A percentile compares a stretch with the other conserved stretches of the same genome.
Evolutionary conservation across 1,284 basidiomycete species (phyloP).

Genomic region (Rhodotorula sp.): DNA sequence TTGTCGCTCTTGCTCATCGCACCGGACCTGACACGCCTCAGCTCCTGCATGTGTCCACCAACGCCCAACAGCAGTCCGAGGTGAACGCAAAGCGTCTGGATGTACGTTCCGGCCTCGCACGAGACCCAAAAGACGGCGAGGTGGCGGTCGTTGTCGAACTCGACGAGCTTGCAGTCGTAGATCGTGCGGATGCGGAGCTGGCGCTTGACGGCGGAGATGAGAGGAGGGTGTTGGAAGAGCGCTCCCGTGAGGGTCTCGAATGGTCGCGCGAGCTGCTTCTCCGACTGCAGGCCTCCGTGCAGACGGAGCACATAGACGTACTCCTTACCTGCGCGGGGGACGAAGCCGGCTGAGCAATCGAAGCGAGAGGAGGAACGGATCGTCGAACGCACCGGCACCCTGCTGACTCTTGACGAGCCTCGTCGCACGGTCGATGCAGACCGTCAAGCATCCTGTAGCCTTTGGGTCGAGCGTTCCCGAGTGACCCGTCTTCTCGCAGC

Average conservation of each 20-base stretch:
- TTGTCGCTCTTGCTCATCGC: slow-evolving; percentile 97
- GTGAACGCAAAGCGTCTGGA: slow-evolving; percentile 97
- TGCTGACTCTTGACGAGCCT: slow-evolving; percentile 99
- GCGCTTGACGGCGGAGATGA: slow-evolving; percentile 98
- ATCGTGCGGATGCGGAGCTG: slow-evolving; percentile 98
- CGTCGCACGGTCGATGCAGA: slow-evolving; percentile 99
- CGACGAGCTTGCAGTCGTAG: slow-evolving; percentile 91
- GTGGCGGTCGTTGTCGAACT: slow-evolving; percentile 97
- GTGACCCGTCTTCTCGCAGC: slow-evolving; percentile 97
- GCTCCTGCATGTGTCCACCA: slow-evolving; percentile 99
- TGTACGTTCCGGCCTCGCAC: slow-evolving; percentile 98
- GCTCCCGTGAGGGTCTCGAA: slow-evolving; percentile 97
- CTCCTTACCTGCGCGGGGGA: slow-evolving; percentile 95
- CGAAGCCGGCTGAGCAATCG: too few species aligned
- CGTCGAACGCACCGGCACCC: slow-evolving; percentile 68
- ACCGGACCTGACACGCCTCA: slow-evolving; percentile 89
- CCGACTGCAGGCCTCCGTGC: slow-evolving; percentile 76
- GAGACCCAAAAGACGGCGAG: slow-evolving; percentile 98
- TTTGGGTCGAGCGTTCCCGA: slow-evolving; percentile 98
- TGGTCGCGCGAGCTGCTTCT: slow-evolving; percentile 83
- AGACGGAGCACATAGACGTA: slow-evolving; percentile 95
- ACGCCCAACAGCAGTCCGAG: slow-evolving; percentile 92
- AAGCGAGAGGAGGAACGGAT: too few species aligned
- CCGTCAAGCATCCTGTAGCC: slow-evolving; percentile 97
- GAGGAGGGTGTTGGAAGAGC: slow-evolving; percentile 96